Percentiles rank a stretch among this genome's conserved stretches.
These are phyloP conservation scores for Candida xyloterini DNA, from an alignment of 805 yeast species.

Conservation along the genomic window DNA sequence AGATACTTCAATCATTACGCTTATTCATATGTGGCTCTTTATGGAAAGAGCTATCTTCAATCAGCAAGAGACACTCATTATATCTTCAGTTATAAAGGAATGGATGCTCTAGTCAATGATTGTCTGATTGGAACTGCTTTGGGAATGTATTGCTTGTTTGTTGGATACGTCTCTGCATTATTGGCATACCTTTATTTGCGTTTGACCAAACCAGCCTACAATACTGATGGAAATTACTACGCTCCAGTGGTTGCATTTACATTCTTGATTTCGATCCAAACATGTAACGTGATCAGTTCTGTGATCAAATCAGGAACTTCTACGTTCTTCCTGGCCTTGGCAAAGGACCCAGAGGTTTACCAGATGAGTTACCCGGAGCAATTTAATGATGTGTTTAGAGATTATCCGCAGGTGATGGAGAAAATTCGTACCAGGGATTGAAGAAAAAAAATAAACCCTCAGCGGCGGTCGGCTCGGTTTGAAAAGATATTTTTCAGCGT, in stretches of 20 bases:
- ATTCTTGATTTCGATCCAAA: slow-evolving; percentile 68
- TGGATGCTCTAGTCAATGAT: slow-evolving; percentile 83
- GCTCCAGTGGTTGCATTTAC: slow-evolving; percentile 20
- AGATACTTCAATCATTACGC: slow-evolving; percentile 87
- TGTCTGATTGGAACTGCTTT: slow-evolving; percentile 76
- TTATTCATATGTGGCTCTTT: slow-evolving; percentile 82
- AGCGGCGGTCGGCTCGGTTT: neutral
- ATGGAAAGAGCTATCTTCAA: slow-evolving; percentile 71
- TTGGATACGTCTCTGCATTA: slow-evolving; percentile 42
- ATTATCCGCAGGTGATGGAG: slow-evolving; percentile 46
- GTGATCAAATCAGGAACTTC: slow-evolving; percentile 75
- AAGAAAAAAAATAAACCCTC: neutral
- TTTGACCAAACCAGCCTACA: slow-evolving; percentile 57
- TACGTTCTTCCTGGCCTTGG: slow-evolving; percentile 77
- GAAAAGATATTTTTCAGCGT: too few species aligned
- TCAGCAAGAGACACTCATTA: slow-evolving; percentile 80
- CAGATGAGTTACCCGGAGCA: slow-evolving; percentile 63
- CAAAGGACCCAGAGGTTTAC: slow-evolving; percentile 80
- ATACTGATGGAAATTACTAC: slow-evolving; percentile 51
- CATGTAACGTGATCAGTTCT: slow-evolving; percentile 65
- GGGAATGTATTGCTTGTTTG: slow-evolving; percentile 67
- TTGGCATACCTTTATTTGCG: slow-evolving; percentile 60
- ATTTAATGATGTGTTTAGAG: slow-evolving; percentile 44
- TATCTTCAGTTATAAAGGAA: slow-evolving; percentile 72
- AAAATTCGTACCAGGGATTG: slow-evolving; percentile 35